Conservation (phyloP, 768 basidiomycete genomes). For the Mycena filopes region DNA sequence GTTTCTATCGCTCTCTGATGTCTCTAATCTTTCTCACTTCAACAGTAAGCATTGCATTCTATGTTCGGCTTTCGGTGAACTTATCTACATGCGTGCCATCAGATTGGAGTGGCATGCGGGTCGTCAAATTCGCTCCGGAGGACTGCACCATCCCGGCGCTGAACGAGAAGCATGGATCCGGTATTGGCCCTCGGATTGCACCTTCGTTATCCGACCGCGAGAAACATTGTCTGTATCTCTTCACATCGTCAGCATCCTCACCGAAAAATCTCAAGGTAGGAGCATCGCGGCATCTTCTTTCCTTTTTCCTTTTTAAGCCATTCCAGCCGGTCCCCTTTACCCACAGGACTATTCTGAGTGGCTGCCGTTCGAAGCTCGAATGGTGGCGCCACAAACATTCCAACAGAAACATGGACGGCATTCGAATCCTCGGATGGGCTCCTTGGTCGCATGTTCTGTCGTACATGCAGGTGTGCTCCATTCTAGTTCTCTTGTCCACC, state of each 20-base stretch:
- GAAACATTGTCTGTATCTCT: constrained; percentile 17
- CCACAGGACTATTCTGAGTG: constrained; percentile 10
- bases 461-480: constrained; percentile 20
- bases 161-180: constrained; percentile 1
- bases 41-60: neutral
- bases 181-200: neutral
- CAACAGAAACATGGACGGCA: constrained; percentile 2
- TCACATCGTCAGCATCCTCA: constrained; percentile 25
- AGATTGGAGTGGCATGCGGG: neutral
- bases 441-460: constrained; percentile 32
- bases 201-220: constrained; percentile 5
- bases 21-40: neutral
- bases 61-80: neutral
- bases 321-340: constrained; percentile 25
- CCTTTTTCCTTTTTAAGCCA: neutral
- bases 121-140: constrained; percentile 10
- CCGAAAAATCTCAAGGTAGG: constrained; percentile 20
- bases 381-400: constrained; percentile 24
- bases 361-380: constrained; percentile 25
- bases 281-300: too few relatives aligned
- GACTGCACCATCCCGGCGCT: constrained; percentile 20
- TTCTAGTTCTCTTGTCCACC: neutral
- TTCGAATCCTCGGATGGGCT: constrained; percentile 32
- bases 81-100: neutral
- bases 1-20: constrained; percentile 10